Base-by-base conservation (phyloP, 768 basidiomycete genomes). In the Solioccasus polychromus region DNA sequence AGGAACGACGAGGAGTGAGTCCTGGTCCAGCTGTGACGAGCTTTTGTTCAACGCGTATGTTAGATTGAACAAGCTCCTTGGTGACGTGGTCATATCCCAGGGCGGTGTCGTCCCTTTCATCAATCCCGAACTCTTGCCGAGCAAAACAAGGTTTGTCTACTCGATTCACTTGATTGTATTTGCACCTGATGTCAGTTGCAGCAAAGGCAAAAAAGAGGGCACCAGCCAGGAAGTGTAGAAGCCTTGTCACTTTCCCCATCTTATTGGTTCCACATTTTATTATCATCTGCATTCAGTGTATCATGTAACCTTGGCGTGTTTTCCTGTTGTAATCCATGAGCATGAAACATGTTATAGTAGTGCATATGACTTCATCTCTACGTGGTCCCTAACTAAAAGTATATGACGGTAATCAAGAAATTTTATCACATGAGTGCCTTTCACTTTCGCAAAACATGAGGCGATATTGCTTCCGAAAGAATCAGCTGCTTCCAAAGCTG, bases 71-170 rank as follows among this genome's bases (percentile, higher is more conserved):
- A 86, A 81, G 57, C 84, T 92, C 52, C 80, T 93, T 46, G 89
- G 88, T 17, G 75, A 82, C 45, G 91, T 92, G 54, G 83, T 88
- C 63, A 92, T 93, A 73, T 90, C 87, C 19, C 89, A 92, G 66
- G 91, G 91, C 68, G 91, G 90, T 76, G 87, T 89, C 44, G 82
- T 85, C 17, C 87, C 88, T 17, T 74, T 71, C 65, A 80, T 82
- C 61, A 74, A 77, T 58, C 72, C 75, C n/a, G 71, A 67, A 28
- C 52, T 68, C 8, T 48, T 68, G 32, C 67, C 67, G 18, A 60
- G 54, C 29, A 65, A 65, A 39, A 39, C 63, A 29, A 51, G 66
- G 63, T 67, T 4, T 15, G 61, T 57, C 12, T 2, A 4, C 15
- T 34, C 4, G n/a, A 8, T 17, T 3, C 3, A n/a, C 2, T 42